Evolutionary conservation across 2,329 filamentous ascomycete genomes (phyloP).

Genomic region (Gliomastix tumulicola): DNA sequence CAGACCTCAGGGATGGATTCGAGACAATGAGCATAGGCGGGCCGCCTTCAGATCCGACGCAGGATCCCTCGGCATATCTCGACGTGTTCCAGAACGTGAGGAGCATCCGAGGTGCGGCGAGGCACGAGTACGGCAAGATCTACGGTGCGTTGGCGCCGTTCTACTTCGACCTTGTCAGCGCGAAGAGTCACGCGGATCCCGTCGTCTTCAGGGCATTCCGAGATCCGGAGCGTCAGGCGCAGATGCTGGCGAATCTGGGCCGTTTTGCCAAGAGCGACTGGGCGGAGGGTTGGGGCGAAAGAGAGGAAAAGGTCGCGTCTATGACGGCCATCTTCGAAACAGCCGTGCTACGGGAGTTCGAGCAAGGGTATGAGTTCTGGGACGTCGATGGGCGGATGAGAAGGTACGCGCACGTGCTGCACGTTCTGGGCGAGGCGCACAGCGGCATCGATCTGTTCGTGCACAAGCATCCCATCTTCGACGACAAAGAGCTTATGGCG

Average conservation of each 20-base stretch:
- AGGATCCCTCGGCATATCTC: constrained; percentile 59
- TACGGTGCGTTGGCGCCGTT: constrained; percentile 85
- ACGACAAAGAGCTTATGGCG: constrained; percentile 57
- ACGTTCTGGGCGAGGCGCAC: constrained; percentile 71
- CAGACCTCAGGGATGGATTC: constrained; percentile 58
- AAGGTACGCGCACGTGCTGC: constrained; percentile 80
- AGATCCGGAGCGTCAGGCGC: constrained; percentile 84
- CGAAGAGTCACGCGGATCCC: constrained; percentile 70
- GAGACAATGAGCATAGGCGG: constrained; percentile 61
- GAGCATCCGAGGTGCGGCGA: constrained; percentile 77
- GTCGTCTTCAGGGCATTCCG: constrained; percentile 80
- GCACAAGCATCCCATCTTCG: constrained; percentile 79
- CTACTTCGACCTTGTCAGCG: constrained; percentile 73
- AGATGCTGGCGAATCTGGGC: constrained; percentile 76
- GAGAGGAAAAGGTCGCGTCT: constrained; percentile 64
- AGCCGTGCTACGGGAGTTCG: constrained; percentile 84
- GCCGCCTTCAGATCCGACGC: constrained; percentile 28
- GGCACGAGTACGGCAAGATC: constrained; percentile 84
- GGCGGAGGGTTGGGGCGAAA: constrained; percentile 62
- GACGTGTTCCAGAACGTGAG: constrained; percentile 62
- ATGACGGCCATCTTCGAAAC: constrained; percentile 85
- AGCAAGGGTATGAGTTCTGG: constrained; percentile 82
- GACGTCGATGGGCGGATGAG: constrained; percentile 87
- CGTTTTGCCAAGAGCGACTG: constrained; percentile 77
- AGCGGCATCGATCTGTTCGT: constrained; percentile 80